Evolutionary conservation across 352 stramenopile species (phyloP), one percentile per base, ranked within the genome.

Genomic region (Globisporangium sylvaticum): DNA sequence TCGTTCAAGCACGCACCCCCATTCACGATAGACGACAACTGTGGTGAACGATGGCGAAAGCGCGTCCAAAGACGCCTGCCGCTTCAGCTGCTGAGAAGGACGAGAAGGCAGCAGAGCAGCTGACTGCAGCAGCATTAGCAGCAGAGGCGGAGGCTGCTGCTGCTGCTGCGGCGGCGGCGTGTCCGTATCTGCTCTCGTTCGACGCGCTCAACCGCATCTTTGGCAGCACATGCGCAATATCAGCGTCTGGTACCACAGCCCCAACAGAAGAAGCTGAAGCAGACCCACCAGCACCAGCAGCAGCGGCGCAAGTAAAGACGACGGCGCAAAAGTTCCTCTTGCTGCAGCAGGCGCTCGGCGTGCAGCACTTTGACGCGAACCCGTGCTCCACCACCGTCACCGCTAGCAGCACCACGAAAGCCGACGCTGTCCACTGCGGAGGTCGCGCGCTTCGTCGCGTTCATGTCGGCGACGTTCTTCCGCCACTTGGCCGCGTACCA

Each of bases 381-480:
- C 72, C 81, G 22, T 74, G 77, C 9, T 80, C 79, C n/a, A 44
- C 48, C 55, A 20, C 1, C 25, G 61, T 10, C 39, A 42, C 4
- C 58, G 18, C 37, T 44, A 42, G n/a, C 22, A 42, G n/a, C 22
- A 15, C 64, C 58, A 39, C 27, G 46, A 27, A 37, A 37, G 42
- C 55, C 34, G 14, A 73, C 55, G 8, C 73, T 88, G 22, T 73
- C 68, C n/a, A 42, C 69, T 7, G 42, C 22, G 58, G 76, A 94
- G 42, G 82, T 91, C 29, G 67, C 74, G 32, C 74, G 60, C 12
- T 80, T 92, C 64, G 84, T 92, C n/a, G 44, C 62, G 52, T 94
- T 90, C 72, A 79, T 94, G 68, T 80, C 76, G 20, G 74, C 77
- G 7, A 91, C 86, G 12, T 89, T 92, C 69, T 90, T 90, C 66